Base-by-base conservation (phyloP, 805 yeast genomes). In the Blastobotrys chiropterorum region DNA sequence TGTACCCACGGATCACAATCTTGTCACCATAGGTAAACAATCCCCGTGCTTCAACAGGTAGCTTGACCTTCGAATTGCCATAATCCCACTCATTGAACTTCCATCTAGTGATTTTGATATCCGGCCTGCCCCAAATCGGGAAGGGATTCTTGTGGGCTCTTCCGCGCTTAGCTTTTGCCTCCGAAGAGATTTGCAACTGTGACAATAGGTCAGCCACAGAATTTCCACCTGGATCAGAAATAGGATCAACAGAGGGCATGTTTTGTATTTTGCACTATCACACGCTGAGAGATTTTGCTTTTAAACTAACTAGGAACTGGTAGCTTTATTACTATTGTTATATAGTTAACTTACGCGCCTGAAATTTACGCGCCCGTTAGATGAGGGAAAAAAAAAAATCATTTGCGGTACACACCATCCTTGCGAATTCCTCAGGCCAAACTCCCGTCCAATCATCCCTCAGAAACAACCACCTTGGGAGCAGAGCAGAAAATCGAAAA, bases 11-110 rank as follows among this genome's bases (percentile, higher is more conserved):
- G 1, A 83, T 82, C 1, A 81, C 81, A 19, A 94, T 85, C 30
- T 55, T 59, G 4, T 69, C 68, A 5, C 57, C 53, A 8, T 54
- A 58, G 14, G 68, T 70, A 66, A 92, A 92, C 14, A 92, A 66
- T 0, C 99, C 99, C 51, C 99, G 75, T 0, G 97, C 95, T 48
- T 81, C 70, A 3, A 81, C 74, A 0, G 97, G 96, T 6, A 92
- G 70, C 1, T 52, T 53, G 3, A 80, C 70, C 47, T 76, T 76
- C 7, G 72, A 70, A 50, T 75, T 78, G 15, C 81, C 80, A 62
- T 87, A 92, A 60, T 87, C 97, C 86, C 89, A 90, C 59, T 92
- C 99, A 53, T 83, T 81, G 69, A 89, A 90, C 66, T 83, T 86
- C 98, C 98, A 92, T 7, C 73, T 65, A 2, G 58, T 53, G 19